Percentiles rank a stretch among this genome's conserved stretches.
Conservation (phyloP, 2,329 filamentous ascomycete species). For the Thermothelomyces thermophilus region DNA sequence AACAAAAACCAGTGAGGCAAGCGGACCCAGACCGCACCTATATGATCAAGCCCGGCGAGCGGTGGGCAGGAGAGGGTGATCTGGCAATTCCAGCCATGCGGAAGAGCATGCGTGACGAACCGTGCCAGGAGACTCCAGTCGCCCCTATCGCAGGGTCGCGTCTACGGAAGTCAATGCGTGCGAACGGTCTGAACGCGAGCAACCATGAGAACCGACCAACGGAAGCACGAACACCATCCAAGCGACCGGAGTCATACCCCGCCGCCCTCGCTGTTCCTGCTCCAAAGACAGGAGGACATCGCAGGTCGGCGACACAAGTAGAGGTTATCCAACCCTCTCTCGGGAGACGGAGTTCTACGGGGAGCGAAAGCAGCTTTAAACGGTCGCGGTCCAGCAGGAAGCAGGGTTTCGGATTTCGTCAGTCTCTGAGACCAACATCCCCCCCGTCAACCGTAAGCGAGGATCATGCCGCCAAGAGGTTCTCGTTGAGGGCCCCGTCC, state of each 20-base stretch:
- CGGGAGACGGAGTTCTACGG: conserved; percentile 53
- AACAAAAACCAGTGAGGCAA: conserved; percentile 6
- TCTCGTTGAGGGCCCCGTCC: conserved; percentile 65
- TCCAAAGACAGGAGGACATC: background rate
- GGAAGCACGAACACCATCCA: background rate
- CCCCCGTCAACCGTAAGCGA: conserved; percentile 16
- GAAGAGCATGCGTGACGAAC: conserved; percentile 20
- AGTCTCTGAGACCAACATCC: conserved; percentile 59
- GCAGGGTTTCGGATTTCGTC: conserved; percentile 55
- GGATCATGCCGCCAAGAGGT: conserved; percentile 34
- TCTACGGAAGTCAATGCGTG: conserved; percentile 33
- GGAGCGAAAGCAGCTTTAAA: conserved; percentile 77
- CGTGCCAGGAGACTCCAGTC: conserved; percentile 15
- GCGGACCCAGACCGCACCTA: conserved; percentile 23
- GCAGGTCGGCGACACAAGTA: conserved; percentile 7
- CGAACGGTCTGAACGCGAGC: conserved; percentile 10
- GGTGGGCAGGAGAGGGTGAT: conserved; percentile 19
- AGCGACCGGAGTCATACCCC: conserved; percentile 12
- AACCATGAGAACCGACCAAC: conserved; percentile 1
- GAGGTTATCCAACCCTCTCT: conserved; percentile 31
- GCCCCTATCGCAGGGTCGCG: conserved; percentile 11
- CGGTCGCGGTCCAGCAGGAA: conserved; percentile 47
- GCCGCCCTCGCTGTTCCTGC: background rate
- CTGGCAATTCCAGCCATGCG: conserved; percentile 18
- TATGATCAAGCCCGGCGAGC: conserved; percentile 29